Conservation (phyloP, 108 stramenopile species). For the Skeletonema menzelii region DNA sequence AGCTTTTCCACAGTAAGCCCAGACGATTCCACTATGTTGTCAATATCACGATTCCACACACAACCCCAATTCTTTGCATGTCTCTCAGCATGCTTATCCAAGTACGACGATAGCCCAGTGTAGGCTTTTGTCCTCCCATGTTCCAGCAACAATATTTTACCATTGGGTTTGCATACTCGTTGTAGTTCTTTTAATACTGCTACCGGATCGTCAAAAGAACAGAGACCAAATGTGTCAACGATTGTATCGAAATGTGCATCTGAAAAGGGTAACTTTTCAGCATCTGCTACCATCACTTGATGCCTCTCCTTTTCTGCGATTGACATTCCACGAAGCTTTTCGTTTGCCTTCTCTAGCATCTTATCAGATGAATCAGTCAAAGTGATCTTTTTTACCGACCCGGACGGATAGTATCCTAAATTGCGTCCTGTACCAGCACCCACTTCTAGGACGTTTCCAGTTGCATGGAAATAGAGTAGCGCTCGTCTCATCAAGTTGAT, state of each 20-base stretch:
- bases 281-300: slow-evolving; percentile 63
- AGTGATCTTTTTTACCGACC: slow-evolving; percentile 57
- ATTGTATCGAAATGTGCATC: slow-evolving; percentile 83
- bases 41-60: slow-evolving; percentile 88
- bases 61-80: slow-evolving; percentile 90
- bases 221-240: slow-evolving; percentile 93
- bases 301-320: slow-evolving; percentile 36
- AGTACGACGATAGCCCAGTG: slow-evolving; percentile 55
- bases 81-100: slow-evolving; percentile 79
- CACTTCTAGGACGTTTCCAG: slow-evolving; percentile 84
- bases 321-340: slow-evolving; percentile 50
- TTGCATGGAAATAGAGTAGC: slow-evolving; percentile 76
- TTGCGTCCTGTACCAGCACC: slow-evolving; percentile 90
- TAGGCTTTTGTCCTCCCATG: slow-evolving; percentile 76
- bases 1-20: slow-evolving; percentile 58
- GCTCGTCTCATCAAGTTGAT: slow-evolving; percentile 71
- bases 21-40: slow-evolving; percentile 57
- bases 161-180: slow-evolving; percentile 82
- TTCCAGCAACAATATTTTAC: slow-evolving; percentile 79
- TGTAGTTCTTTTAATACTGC: slow-evolving; percentile 78
- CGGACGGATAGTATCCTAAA: slow-evolving; percentile 64
- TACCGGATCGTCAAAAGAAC: slow-evolving; percentile 88
- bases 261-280: slow-evolving; percentile 53
- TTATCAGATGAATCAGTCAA: slow-evolving; percentile 75
- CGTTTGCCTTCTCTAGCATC: slow-evolving; percentile 74